These are phyloP conservation scores for Wickerhamiella sergipiensis DNA, from an alignment of 805 yeast species.

Conservation along the genomic window DNA sequence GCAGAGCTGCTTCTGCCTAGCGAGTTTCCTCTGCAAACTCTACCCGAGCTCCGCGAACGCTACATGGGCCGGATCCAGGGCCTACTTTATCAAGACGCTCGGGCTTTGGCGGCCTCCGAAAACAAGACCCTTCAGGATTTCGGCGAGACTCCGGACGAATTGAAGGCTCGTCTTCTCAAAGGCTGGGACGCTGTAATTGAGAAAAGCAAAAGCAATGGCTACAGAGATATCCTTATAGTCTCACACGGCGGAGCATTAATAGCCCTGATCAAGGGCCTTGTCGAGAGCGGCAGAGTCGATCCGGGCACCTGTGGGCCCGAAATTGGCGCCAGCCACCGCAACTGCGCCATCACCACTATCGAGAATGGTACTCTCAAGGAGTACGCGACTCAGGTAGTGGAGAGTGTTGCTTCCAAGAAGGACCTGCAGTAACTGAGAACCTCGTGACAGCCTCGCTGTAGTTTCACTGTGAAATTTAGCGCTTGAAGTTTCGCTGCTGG, in stretches of 20 bases:
- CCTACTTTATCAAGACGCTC: conserved; percentile 10
- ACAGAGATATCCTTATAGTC: conserved; percentile 10
- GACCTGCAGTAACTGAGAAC: neutral
- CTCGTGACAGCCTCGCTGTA: neutral
- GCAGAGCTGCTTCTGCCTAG: conserved; percentile 13
- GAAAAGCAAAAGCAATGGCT: neutral
- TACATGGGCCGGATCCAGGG: conserved; percentile 17
- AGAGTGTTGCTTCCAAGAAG: neutral
- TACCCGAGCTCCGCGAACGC: conserved; percentile 13
- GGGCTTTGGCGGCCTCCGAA: conserved; percentile 3
- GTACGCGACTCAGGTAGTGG: conserved; percentile 9
- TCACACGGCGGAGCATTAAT: conserved; percentile 18
- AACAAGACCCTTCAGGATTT: conserved; percentile 6
- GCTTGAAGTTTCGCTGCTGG: too few species aligned
- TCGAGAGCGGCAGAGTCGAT: neutral
- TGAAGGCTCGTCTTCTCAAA: conserved; percentile 5
- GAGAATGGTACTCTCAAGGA: conserved; percentile 8
- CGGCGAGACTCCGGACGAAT: conserved; percentile 12
- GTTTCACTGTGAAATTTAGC: too few species aligned
- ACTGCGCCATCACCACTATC: conserved; percentile 14
- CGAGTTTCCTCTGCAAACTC: neutral
- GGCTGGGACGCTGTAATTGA: conserved; percentile 7
- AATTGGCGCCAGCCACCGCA: conserved; percentile 6
- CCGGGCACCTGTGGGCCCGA: neutral
- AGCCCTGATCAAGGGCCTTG: conserved; percentile 8